Conservation (phyloP, 176 grass and related monocot genomes). For the Aegilops longissima region DNA sequence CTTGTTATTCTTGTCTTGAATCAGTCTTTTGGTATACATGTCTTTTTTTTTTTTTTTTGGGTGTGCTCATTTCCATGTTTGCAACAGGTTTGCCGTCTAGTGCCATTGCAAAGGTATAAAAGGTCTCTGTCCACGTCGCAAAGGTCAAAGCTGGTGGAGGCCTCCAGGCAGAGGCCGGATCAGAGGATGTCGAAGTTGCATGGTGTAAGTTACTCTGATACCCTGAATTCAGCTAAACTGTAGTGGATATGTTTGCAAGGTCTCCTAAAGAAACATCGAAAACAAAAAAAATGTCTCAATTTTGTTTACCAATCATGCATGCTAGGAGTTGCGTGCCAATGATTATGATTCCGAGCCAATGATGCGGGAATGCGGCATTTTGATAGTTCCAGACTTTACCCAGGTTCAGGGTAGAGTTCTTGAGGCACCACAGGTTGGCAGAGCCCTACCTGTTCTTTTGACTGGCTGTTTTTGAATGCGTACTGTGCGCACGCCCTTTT, state of each 20-base stretch:
- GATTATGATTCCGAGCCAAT: slow-evolving; percentile 56
- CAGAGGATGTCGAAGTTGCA: slow-evolving; percentile 45
- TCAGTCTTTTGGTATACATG: background rate
- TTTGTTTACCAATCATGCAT: background rate
- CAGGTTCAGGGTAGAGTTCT: slow-evolving; percentile 54
- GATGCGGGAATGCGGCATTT: slow-evolving; percentile 47
- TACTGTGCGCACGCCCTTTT: background rate
- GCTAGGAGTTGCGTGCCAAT: slow-evolving; percentile 27
- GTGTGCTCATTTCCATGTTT: background rate
- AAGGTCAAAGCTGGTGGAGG: slow-evolving; percentile 49
- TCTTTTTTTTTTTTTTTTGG: background rate
- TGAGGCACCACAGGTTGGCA: slow-evolving; percentile 46
- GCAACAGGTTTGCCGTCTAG: slow-evolving; percentile 47
- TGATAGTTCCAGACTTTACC: slow-evolving; percentile 44
- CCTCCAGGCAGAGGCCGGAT: slow-evolving; percentile 56
- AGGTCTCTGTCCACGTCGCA: slow-evolving; percentile 46
- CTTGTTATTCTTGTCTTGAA: background rate
- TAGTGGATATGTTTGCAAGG: background rate
- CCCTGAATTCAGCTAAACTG: background rate
- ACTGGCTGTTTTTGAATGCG: background rate
- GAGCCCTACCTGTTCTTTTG: background rate
- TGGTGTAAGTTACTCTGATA: slow-evolving; percentile 17
- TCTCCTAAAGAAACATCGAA: background rate
- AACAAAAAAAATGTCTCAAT: background rate
- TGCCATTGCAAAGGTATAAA: slow-evolving; percentile 67